phyloP scores from a whole-genome alignment of 768 basidiomycete species.

The Xerocomus brunneocitrinus region DNA sequence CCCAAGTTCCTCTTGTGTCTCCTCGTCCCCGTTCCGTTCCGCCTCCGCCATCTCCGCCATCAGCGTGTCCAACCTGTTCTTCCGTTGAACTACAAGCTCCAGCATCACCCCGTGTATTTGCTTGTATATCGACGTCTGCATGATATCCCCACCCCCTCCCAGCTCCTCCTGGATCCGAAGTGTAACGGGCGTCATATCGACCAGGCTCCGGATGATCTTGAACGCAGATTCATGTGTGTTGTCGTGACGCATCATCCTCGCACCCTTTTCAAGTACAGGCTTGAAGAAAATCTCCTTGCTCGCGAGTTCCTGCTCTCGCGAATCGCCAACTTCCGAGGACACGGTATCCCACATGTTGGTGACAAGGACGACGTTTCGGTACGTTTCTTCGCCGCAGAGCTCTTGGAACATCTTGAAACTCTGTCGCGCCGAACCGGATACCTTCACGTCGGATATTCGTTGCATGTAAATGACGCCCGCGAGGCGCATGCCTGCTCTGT shows the following conservation, averaged over 20 bases:
- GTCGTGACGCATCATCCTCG: constrained; percentile 40
- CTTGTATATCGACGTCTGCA: constrained; percentile 49
- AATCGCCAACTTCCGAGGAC: constrained; percentile 28
- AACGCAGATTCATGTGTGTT: constrained; percentile 43
- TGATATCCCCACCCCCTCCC: constrained; percentile 40
- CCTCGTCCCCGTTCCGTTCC: constrained; percentile 39
- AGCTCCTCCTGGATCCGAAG: constrained; percentile 56
- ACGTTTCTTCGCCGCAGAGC: constrained; percentile 45
- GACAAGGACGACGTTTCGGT: constrained; percentile 45
- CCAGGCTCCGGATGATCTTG: constrained; percentile 38
- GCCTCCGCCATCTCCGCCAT: constrained; percentile 44
- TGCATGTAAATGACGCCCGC: constrained; percentile 51
- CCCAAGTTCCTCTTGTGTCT: constrained; percentile 41
- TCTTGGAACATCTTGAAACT: constrained; percentile 49
- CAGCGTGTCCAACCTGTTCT: constrained; percentile 42
- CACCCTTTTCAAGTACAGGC: constrained; percentile 43
- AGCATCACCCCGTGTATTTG: constrained; percentile 48
- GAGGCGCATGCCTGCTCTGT: constrained; percentile 29
- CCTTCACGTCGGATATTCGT: constrained; percentile 45
- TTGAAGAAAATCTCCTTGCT: constrained; percentile 46
- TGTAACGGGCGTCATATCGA: constrained; percentile 34
- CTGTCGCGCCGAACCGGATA: constrained; percentile 42
- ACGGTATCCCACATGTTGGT: constrained; percentile 51
- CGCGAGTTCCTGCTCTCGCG: constrained; percentile 42
- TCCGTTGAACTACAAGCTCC: constrained; percentile 40